Evolutionary conservation across 192 early-diverging fungal species (phyloP).

Genomic region (Ambispora gerdemannii): DNA sequence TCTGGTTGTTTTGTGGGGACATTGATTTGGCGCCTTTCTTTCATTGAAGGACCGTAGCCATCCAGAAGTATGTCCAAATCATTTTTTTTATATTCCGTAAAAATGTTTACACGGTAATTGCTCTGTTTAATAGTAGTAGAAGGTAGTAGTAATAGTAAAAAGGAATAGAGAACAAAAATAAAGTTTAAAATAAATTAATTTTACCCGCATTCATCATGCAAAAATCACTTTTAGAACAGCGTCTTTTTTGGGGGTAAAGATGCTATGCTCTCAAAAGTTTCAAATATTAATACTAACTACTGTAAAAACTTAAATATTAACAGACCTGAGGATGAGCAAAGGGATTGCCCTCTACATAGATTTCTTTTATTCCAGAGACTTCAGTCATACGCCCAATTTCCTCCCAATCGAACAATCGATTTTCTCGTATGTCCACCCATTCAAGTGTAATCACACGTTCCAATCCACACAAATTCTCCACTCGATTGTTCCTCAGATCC

Average conservation of each 20-base stretch:
- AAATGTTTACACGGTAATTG: constrained; percentile 50
- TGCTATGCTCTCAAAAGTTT: too few species aligned
- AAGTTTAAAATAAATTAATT: constrained; percentile 16
- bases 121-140: constrained; percentile 32
- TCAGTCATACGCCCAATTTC: constrained; percentile 50
- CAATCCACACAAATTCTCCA: constrained; percentile 50
- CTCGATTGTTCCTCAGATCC: constrained; percentile 49
- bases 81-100: constrained; percentile 44
- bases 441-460: constrained; percentile 57
- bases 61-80: constrained; percentile 48
- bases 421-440: constrained; percentile 53
- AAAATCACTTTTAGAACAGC: constrained; percentile 5
- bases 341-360: constrained; percentile 56
- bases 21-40: constrained; percentile 41
- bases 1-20: constrained; percentile 22
- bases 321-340: constrained; percentile 47
- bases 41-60: constrained; percentile 47
- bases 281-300: too few species aligned
- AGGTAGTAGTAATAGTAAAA: constrained; percentile 3
- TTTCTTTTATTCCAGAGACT: constrained; percentile 47
- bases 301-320: not conserved
- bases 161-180: constrained; percentile 3
- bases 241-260: too few species aligned
- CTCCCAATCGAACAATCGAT: constrained; percentile 48
- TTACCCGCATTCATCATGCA: not conserved